Percentiles rank a stretch among this genome's conserved stretches.
Evolutionary conservation across 345 rosid genomes (phyloP).

Genomic region (Lepidium africanum): DNA sequence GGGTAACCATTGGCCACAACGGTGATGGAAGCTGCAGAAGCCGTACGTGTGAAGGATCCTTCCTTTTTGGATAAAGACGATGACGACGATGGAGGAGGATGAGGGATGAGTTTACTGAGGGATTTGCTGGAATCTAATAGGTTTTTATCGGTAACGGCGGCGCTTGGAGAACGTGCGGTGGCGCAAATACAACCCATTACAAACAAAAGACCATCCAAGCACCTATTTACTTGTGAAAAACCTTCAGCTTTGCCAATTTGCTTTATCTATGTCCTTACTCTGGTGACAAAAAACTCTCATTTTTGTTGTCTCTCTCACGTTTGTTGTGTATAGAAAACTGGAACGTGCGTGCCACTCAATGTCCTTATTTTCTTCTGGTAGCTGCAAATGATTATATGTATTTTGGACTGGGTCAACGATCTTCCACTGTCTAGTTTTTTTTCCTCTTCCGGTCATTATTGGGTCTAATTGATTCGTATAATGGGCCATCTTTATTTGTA

Average conservation of each 20-base stretch:
- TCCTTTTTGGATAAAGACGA: conserved; percentile 18
- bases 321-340: conserved; percentile 7
- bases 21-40: conserved; percentile 20
- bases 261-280: background rate
- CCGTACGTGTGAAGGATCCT: conserved; percentile 6
- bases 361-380: background rate
- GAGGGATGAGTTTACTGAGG: conserved; percentile 18
- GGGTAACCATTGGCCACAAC: conserved; percentile 17
- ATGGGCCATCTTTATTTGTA: conserved; percentile 11
- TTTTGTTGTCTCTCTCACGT: conserved; percentile 27
- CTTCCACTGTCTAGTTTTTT: background rate
- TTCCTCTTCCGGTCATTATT: background rate
- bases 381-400: background rate
- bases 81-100: background rate
- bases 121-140: conserved; percentile 27
- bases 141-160: conserved; percentile 13
- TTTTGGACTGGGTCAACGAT: background rate
- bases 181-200: conserved; percentile 33
- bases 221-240: background rate
- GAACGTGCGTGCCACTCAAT: conserved; percentile 27
- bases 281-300: background rate
- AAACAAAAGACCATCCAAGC: conserved; percentile 10
- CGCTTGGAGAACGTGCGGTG: conserved; percentile 27
- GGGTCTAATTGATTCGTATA: background rate
- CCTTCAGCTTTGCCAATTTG: background rate